Conservation (phyloP, 768 basidiomycete genomes). For the Filobasidium wieringae region DNA sequence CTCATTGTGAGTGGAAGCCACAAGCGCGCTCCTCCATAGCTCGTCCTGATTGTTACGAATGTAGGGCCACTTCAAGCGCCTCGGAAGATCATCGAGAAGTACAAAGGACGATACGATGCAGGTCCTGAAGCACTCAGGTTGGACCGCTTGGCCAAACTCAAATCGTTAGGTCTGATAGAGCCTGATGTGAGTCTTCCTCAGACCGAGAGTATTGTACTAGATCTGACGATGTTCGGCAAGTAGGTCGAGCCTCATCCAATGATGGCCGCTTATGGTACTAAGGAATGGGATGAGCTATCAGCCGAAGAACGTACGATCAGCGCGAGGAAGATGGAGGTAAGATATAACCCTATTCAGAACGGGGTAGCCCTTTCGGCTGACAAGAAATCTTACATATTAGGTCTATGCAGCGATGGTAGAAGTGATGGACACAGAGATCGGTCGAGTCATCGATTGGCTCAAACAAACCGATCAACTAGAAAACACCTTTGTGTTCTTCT, state of each 20-base stretch:
- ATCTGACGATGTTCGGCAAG: neutral
- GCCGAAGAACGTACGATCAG: conserved; percentile 19
- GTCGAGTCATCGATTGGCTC: conserved; percentile 24
- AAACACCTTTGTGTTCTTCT: conserved; percentile 34
- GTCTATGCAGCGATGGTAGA: conserved; percentile 31
- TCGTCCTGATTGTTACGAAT: too few species aligned
- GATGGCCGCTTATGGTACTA: conserved; percentile 18
- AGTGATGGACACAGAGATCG: conserved; percentile 30
- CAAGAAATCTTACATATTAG: neutral
- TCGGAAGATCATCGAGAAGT: conserved; percentile 21
- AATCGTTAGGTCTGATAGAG: conserved; percentile 22
- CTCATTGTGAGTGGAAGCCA: conserved; percentile 25
- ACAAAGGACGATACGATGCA: conserved; percentile 28
- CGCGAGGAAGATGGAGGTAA: neutral
- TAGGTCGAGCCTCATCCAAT: conserved; percentile 23
- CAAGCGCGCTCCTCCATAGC: too few species aligned
- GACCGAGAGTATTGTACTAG: neutral
- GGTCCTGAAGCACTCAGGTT: conserved; percentile 28
- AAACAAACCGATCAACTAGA: conserved; percentile 26
- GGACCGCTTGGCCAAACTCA: conserved; percentile 21
- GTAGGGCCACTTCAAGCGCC: conserved; percentile 27
- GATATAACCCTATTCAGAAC: too few species aligned
- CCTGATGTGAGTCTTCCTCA: conserved; percentile 11
- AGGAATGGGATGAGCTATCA: conserved; percentile 23
- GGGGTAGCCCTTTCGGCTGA: conserved; percentile 7